Evolutionary conservation across 768 basidiomycete species (phyloP).

Genomic region (Nevesoporus exiguus): DNA sequence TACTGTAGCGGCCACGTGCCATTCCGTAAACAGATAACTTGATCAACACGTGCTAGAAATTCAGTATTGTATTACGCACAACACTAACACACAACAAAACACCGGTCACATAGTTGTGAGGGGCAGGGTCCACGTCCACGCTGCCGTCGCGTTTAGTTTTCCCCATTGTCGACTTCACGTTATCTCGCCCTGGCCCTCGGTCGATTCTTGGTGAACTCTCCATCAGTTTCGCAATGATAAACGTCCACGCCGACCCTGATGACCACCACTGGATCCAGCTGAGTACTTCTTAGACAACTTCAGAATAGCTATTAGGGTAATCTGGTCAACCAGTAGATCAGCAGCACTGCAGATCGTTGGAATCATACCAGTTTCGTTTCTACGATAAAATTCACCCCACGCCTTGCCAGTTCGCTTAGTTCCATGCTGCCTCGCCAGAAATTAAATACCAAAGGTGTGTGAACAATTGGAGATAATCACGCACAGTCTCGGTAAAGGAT

Average conservation of each 20-base stretch:
- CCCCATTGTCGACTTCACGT: conserved; percentile 16
- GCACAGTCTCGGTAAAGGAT: conserved; percentile 49
- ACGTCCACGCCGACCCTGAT: conserved; percentile 18
- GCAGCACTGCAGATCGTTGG: not conserved
- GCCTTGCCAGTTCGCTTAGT: conserved; percentile 46
- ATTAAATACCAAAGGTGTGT: not conserved
- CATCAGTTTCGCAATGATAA: conserved; percentile 23
- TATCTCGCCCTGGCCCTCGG: conserved; percentile 19
- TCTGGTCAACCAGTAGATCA: conserved; percentile 6
- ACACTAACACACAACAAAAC: conserved; percentile 4
- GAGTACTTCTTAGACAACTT: conserved; percentile 28
- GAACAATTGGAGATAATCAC: conserved; percentile 9
- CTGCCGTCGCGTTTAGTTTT: not conserved
- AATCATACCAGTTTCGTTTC: conserved; percentile 45
- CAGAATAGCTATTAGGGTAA: conserved; percentile 18
- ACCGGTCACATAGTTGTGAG: not conserved
- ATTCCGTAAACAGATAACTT: conserved; percentile 12
- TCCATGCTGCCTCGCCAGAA: conserved; percentile 42
- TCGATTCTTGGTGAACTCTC: conserved; percentile 1
- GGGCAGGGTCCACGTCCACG: not conserved
- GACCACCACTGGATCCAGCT: conserved; percentile 6
- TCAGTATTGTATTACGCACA: conserved; percentile 9
- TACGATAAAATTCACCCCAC: conserved; percentile 61
- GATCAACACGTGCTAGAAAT: not conserved
- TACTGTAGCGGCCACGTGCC: conserved; percentile 34